phyloP scores from a whole-genome alignment of 176 grass and related monocot species.

The Coix lacrymajobi region DNA sequence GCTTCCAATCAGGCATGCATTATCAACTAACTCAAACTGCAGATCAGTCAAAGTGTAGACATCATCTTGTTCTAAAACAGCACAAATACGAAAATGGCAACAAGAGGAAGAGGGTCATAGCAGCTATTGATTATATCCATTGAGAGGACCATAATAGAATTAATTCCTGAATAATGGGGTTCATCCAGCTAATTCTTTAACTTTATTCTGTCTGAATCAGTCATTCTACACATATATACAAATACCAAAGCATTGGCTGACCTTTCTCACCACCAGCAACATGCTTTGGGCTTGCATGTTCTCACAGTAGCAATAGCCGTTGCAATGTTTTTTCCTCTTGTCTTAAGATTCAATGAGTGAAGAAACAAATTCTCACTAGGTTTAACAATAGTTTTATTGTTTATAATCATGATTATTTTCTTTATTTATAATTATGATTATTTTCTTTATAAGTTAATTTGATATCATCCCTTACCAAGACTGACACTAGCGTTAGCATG shows the following conservation, averaged over 20 bases:
- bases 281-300: background rate
- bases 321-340: background rate
- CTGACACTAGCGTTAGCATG: background rate
- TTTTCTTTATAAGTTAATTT: background rate
- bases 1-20: background rate
- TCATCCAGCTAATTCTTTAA: background rate
- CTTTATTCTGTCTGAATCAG: background rate
- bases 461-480: background rate
- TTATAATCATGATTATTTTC: too few species aligned
- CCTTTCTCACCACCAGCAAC: background rate
- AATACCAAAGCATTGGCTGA: background rate
- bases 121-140: background rate
- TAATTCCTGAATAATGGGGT: background rate
- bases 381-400: background rate
- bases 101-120: background rate
- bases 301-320: background rate
- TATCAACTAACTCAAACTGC: background rate
- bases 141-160: background rate
- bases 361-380: background rate
- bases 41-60: background rate
- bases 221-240: background rate
- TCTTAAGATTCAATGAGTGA: background rate
- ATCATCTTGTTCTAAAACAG: background rate
- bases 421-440: background rate
- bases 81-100: background rate